Percentiles rank a stretch among this genome's conserved stretches.
These are phyloP conservation scores for Teratosphaeria pseudoeucalypti DNA, from an alignment of 2,329 filamentous ascomycete species.

Conservation along the genomic window DNA sequence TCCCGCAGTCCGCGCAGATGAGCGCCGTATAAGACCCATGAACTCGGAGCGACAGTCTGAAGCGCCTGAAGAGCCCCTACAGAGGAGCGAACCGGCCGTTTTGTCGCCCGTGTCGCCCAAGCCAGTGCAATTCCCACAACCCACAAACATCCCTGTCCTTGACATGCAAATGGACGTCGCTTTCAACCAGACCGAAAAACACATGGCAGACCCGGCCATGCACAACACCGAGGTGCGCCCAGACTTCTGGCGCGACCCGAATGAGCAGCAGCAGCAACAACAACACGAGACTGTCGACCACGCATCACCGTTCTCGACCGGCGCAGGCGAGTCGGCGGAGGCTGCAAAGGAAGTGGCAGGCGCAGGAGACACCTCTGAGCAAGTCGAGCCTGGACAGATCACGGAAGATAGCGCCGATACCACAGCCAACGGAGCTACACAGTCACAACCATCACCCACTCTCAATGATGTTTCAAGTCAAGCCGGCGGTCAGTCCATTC, in stretches of 20 bases:
- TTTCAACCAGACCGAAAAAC: constrained; percentile 57
- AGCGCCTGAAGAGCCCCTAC: constrained; percentile 47
- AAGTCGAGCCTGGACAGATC: background rate
- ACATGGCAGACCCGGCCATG: constrained; percentile 33
- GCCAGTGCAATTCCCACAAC: constrained; percentile 57
- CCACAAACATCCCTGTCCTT: constrained; percentile 58
- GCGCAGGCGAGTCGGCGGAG: constrained; percentile 6
- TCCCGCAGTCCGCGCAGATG: constrained; percentile 9
- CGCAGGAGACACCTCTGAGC: background rate
- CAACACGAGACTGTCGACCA: background rate
- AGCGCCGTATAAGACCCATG: constrained; percentile 15
- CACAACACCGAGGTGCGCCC: constrained; percentile 24
- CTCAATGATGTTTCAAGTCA: constrained; percentile 10
- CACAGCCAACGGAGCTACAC: constrained; percentile 1
- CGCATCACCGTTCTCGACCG: constrained; percentile 12
- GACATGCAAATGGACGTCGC: constrained; percentile 62
- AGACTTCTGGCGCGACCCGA: constrained; percentile 23
- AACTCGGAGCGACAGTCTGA: constrained; percentile 14
- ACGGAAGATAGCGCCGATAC: constrained; percentile 12
- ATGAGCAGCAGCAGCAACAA: constrained; percentile 11
- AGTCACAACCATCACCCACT: constrained; percentile 1
- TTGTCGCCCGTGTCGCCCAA: constrained; percentile 62
- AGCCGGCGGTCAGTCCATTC: constrained; percentile 11
- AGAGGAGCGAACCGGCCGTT: constrained; percentile 47
- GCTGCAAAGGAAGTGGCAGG: background rate